Conservation (phyloP, 352 stramenopile species). For the Globisporangium rhizosaccharum region DNA sequence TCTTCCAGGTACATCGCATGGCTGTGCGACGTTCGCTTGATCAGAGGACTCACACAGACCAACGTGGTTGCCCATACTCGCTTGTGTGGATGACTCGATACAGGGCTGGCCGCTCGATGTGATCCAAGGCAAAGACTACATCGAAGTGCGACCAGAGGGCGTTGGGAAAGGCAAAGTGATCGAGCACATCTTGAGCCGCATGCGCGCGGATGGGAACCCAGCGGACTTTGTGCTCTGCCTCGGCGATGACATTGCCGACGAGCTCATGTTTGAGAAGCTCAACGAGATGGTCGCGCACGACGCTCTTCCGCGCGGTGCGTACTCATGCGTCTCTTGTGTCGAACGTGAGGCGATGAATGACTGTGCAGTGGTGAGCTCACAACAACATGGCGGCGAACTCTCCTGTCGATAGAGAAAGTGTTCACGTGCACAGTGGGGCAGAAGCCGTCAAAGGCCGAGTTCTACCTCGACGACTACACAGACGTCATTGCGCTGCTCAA, state of each 20-base stretch:
- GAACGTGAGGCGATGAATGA: no score
- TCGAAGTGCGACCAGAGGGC: conserved; percentile 95
- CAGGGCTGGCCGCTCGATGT: conserved; percentile 72
- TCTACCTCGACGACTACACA: conserved; percentile 95
- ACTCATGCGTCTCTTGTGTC: neutral
- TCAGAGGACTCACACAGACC: neutral
- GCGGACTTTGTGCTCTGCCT: conserved; percentile 97
- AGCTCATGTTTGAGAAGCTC: conserved; percentile 94
- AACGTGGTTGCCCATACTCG: neutral
- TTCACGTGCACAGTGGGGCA: conserved; percentile 97
- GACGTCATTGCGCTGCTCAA: conserved; percentile 92
- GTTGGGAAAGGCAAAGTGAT: conserved; percentile 97
- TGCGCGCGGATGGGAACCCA: conserved; percentile 53
- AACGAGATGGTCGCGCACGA: conserved; percentile 38
- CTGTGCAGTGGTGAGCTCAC: no score
- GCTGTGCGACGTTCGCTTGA: neutral
- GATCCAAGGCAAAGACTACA: conserved; percentile 93
- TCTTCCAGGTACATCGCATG: conserved; percentile 43
- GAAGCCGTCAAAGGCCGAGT: conserved; percentile 95
- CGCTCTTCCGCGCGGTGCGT: conserved; percentile 40
- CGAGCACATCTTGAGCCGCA: conserved; percentile 85
- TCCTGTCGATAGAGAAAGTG: conserved; percentile 55
- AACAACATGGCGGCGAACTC: no score
- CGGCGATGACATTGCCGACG: conserved; percentile 97
- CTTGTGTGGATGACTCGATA: neutral